These are phyloP conservation scores for Candida pini DNA, from an alignment of 805 yeast species.

Conservation along the genomic window DNA sequence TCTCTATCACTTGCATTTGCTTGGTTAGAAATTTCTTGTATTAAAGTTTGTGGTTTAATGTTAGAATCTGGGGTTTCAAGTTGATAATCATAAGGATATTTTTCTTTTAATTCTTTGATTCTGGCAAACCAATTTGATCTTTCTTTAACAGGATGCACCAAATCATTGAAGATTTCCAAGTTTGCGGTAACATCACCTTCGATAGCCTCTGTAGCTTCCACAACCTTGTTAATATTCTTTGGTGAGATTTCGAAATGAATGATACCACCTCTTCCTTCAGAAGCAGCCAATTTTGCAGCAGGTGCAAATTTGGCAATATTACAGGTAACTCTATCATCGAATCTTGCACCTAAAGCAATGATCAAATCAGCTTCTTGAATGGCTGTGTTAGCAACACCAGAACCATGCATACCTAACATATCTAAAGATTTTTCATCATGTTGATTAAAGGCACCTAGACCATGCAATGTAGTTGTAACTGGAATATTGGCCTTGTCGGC, in stretches of 20 bases:
- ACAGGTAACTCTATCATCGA: slow-evolving; percentile 97
- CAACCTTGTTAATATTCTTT: slow-evolving; percentile 96
- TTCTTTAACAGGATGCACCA: slow-evolving; percentile 53
- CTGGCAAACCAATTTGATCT: slow-evolving; percentile 78
- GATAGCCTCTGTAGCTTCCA: slow-evolving; percentile 90
- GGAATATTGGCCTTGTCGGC: slow-evolving; percentile 91
- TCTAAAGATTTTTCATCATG: slow-evolving; percentile 84
- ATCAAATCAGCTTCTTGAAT: slow-evolving; percentile 92
- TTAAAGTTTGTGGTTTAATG: slow-evolving; percentile 91
- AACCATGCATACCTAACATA: slow-evolving; percentile 98
- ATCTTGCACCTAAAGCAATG: slow-evolving; percentile 93
- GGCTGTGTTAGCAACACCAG: slow-evolving; percentile 90
- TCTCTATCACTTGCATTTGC: slow-evolving; percentile 60
- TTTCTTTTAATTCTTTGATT: slow-evolving; percentile 75
- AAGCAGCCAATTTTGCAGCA: slow-evolving; percentile 82
- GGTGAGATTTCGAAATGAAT: slow-evolving; percentile 94
- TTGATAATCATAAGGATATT: slow-evolving; percentile 82
- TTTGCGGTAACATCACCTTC: slow-evolving; percentile 93
- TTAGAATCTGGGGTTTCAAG: slow-evolving; percentile 71
- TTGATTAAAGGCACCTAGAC: slow-evolving; percentile 92
- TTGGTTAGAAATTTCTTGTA: slow-evolving; percentile 70
- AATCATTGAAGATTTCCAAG: slow-evolving; percentile 66
- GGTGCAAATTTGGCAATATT: slow-evolving; percentile 87
- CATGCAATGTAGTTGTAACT: slow-evolving; percentile 93
- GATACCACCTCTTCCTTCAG: slow-evolving; percentile 89